phyloP scores from a whole-genome alignment of 139 green algal genomes.

The Pleodorina starrii region DNA sequence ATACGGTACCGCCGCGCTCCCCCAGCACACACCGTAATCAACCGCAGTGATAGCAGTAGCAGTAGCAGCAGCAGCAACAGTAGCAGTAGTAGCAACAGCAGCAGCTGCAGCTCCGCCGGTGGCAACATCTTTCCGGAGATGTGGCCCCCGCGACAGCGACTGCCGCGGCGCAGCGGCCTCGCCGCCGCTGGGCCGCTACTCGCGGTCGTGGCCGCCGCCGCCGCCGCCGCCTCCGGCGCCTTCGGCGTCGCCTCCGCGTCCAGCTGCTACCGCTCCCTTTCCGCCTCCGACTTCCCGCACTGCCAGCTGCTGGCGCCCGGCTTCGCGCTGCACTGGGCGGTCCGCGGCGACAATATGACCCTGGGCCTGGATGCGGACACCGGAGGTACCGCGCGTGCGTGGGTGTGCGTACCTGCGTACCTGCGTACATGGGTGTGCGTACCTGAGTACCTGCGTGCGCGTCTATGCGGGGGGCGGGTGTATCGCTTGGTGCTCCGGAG shows the following conservation, averaged over 20 bases:
- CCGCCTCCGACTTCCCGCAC: conserved; percentile 22
- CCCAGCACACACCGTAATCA: too few species aligned
- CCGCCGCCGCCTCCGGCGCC: neutral
- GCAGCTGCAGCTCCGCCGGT: too few species aligned
- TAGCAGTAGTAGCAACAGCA: too few species aligned
- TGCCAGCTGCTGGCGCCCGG: conserved; percentile 20
- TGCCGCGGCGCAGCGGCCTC: too few species aligned
- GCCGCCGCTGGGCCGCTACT: too few species aligned
- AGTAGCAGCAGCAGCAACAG: too few species aligned
- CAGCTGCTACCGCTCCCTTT: conserved; percentile 25
- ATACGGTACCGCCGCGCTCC: too few species aligned
- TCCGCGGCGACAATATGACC: neutral
- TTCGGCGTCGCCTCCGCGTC: neutral
- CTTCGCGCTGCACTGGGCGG: conserved; percentile 37
- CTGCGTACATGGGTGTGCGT: neutral
- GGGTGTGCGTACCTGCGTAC: neutral
- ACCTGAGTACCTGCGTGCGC: neutral
- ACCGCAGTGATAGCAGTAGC: too few species aligned
- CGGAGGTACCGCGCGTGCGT: neutral
- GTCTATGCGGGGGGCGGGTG: neutral
- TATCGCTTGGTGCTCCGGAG: too few species aligned
- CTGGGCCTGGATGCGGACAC: conserved; percentile 43
- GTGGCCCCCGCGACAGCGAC: too few species aligned
- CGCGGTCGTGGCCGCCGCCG: neutral
- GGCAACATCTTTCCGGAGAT: too few species aligned